Evolutionary conservation across 192 early-diverging fungal species (phyloP), one percentile per base, ranked within the genome.

Genomic region (Umbelopsis isabellina): DNA sequence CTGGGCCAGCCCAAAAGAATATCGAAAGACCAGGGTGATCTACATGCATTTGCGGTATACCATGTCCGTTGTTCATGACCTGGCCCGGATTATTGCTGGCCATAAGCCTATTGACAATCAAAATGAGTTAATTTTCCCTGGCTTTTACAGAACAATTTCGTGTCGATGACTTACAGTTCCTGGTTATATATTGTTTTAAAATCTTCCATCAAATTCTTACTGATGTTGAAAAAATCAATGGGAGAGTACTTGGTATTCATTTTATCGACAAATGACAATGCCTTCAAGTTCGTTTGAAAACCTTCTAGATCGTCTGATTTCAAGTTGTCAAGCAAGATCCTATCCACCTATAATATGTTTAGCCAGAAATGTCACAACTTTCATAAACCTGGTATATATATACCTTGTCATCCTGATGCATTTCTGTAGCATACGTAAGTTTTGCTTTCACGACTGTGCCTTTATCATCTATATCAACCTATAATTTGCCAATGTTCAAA

Each of bases 401-500:
- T 45, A 73, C 76, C 47, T 78, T 72, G 15, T 73, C 72, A 23
- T 78, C 69, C 37, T 78, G 72, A 4, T 73, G 65, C 16, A 49
- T 50, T 27, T 78, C 76, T 10, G 71, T 61, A 30, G 73, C 76
- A 67, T 70, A 78, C 5, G 76, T 73, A n/a, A 78, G 33, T 33
- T 78, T 78, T 10, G 72, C 51, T 33, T 66, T 58, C 46, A 67
- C 22, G 25, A 78, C 68, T 18, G 47, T 30, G 21, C 76, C 76
- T 22, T 22, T 65, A 23, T 66, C 68, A 33, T 78, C 71, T 18
- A 78, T 70, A 46, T 78, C 76, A 49, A 78, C 73, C 76, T 78
- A 49, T 5, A 16, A 23, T 37, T 35, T 41, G 37, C 44, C 44
- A 37, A 55, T 46, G 27, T 46, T 8, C 0, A 41, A 15, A 46